Evolutionary conservation across 495 filamentous ascomycete species (phyloP), one percentile per base, ranked within the genome.

Genomic region (Neurospora hispaniola): DNA sequence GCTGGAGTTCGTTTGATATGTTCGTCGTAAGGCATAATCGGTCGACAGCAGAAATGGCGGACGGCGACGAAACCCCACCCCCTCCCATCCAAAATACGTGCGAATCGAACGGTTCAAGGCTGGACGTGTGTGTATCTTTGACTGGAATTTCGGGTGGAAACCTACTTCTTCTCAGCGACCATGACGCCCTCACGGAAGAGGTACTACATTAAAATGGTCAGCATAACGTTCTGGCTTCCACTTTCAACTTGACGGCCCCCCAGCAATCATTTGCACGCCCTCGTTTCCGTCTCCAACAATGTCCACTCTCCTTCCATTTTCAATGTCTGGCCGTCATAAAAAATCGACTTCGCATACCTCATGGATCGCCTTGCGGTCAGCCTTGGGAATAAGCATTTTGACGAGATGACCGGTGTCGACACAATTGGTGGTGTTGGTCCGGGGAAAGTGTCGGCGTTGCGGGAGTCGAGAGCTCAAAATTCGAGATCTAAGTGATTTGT

Each of bases 281-380:
- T 66, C 54, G 14, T 18, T 38, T 38, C 54, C 27, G 3, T 12
- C 27, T 38, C 27, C 27, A 14, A 66, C 12, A 66, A 35, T 38
- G 54, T 66, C 54, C 54, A 66, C 54, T 16, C 40, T 72, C 48
- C 42, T 35, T 4, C 39, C n/a, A 44, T 31, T 62, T 70, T 69
- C 39, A 23, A 54, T 38, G 73, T 46, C 69, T 48, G 41, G 54
- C 71, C 43, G 54, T 40, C 48, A 54, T 46, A 68, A 69, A 74
- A 59, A 23, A 23, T 43, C 40, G 44, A 69, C 54, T 71, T 39
- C 44, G 69, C 82, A 75, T 82, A 85, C 84, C 83, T 86, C 93
- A 88, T 99, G 96, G 88, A 99, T 97, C 90, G 96, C 95, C 92
- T 98, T 98, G 87, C 96, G 94, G 88, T 99, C 96, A 84, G 92